Base-by-base conservation (phyloP, 2,329 filamentous ascomycete genomes). In the Chaetomiaceae sp. region DNA sequence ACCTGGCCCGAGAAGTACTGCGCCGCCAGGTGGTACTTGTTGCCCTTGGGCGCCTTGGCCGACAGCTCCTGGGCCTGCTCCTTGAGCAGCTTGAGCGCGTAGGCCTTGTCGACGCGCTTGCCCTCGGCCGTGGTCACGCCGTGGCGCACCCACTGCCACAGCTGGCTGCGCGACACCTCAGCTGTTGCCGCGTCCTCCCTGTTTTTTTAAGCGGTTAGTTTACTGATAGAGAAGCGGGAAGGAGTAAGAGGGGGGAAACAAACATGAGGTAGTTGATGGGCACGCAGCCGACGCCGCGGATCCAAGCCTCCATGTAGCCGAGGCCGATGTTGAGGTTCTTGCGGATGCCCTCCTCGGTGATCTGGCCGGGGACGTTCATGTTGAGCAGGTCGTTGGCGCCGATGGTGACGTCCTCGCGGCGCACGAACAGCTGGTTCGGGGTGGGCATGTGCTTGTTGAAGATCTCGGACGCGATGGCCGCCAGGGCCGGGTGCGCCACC, bases 381-480 rank as follows among this genome's bases (percentile, higher is more conserved):
- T 97, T 97, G 54, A 97, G 81, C 47, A 99, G 79, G 66, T 97
- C 93, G 63, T 93, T 95, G 64, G 83, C 85, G 41, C 85, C 85
- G 64, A 99, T 85, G 65, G 81, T 73, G 54, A 96, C 90, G 42
- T 97, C 92, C 70, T 96, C 90, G 56, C 91, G 85, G 58, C 91
- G 88, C 56, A 89, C 75, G 69, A 92, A 93, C 64, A 96, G 83
- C 73, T 99, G 93, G 76, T 99, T 99, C 42, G 93, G 91, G 3
- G 92, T 96, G 9, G 93, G 93, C 93, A 99, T 99, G 77, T 97
- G 76, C 75, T 91, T 85, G 81, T 97, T 95, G 81, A 99, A 99
- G 63, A 97, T 79, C 42, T 96, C 92, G 35, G 83, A 83, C 19
- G 93, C 92, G 63, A 97, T 96, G 53, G 78, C 62, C 4, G 93